Conservation (phyloP, 2,329 filamentous ascomycete species). For the Fusarium armeniacum region DNA sequence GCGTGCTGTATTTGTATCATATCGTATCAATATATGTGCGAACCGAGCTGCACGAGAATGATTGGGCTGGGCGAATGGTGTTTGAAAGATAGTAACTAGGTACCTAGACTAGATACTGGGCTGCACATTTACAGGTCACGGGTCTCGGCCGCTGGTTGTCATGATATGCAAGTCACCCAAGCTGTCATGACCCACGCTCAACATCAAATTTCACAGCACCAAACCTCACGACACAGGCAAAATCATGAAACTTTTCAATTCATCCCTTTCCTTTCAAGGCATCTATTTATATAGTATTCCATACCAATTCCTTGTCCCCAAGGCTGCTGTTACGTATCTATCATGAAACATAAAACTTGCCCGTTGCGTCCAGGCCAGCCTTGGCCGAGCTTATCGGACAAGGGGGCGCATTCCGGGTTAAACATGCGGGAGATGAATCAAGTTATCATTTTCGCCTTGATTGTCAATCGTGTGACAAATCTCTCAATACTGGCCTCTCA, state of each 20-base stretch:
- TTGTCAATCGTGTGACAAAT: slow-evolving; percentile 1
- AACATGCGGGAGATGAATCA: slow-evolving; percentile 42
- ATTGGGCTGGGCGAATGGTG: neutral
- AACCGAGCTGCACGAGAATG: neutral
- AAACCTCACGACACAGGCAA: neutral
- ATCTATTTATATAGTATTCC: slow-evolving; percentile 15
- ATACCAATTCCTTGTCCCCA: slow-evolving; percentile 16
- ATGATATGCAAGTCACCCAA: neutral
- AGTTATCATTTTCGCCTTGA: slow-evolving; percentile 20
- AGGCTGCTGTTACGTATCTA: slow-evolving; percentile 40
- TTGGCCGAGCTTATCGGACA: slow-evolving; percentile 20
- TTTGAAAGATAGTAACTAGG: too few species aligned
- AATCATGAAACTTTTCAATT: slow-evolving; percentile 40
- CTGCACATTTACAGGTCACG: neutral
- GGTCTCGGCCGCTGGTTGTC: neutral
- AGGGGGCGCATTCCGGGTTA: slow-evolving; percentile 47
- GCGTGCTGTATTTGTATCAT: neutral
- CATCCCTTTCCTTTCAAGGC: slow-evolving; percentile 25
- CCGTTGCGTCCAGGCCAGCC: slow-evolving; percentile 48
- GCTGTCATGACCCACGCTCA: neutral
- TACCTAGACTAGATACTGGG: neutral
- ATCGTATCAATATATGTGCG: neutral
- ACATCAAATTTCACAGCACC: neutral
- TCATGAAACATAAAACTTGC: slow-evolving; percentile 42
- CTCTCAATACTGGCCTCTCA: slow-evolving; percentile 14